Evolutionary conservation across 805 yeast genomes (phyloP).

Genomic region (Saccharomyces mikatae): DNA sequence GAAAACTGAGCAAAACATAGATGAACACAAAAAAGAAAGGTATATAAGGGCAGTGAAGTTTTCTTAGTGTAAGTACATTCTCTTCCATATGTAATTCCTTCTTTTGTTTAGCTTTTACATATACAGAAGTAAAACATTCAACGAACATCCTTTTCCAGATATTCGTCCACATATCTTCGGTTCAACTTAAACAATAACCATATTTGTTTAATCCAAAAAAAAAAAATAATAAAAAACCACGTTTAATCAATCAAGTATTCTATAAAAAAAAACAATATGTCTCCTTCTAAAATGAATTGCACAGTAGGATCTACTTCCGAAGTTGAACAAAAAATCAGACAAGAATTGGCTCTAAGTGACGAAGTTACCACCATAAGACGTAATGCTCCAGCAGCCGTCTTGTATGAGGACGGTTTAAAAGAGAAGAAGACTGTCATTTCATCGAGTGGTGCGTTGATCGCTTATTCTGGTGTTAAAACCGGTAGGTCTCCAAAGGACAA

Average conservation of each 20-base stretch:
- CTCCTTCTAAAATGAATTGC: conserved; percentile 11
- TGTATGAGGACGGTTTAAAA: conserved; percentile 88
- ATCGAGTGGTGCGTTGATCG: conserved; percentile 89
- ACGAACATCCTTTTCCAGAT: not conserved
- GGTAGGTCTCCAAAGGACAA: conserved; percentile 98
- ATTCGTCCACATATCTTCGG: not conserved
- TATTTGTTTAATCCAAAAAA: not conserved
- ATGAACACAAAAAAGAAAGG: not conserved
- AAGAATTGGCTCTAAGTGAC: conserved; percentile 41
- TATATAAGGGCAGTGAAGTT: not conserved
- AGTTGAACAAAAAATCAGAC: conserved; percentile 27
- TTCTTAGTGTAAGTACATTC: not conserved
- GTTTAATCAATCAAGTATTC: not conserved
- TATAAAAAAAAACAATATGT: conserved; percentile 1
- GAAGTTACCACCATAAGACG: conserved; percentile 64
- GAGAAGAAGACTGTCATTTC: conserved; percentile 89
- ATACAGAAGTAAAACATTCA: not conserved
- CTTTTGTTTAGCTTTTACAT: too few species aligned
- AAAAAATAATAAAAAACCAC: not conserved
- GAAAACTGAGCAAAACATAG: not conserved
- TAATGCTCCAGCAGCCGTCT: conserved; percentile 86
- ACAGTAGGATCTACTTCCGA: conserved; percentile 9
- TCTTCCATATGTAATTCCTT: not conserved
- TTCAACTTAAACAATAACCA: not conserved
- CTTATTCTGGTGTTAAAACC: conserved; percentile 90